phyloP scores from a whole-genome alignment of 805 yeast genomes.

The Candida tallmaniae region DNA sequence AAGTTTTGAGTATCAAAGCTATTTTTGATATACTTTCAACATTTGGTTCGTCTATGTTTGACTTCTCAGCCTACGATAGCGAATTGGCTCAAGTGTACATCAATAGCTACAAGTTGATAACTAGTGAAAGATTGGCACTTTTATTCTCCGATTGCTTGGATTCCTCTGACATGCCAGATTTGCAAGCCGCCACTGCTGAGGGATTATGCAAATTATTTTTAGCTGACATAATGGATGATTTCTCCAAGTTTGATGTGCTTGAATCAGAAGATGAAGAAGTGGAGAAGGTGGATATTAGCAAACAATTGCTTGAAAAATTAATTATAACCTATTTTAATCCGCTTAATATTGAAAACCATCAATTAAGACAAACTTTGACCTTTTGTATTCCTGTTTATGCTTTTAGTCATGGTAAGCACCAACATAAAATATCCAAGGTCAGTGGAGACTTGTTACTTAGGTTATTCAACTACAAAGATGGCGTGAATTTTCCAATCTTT shows the following conservation, averaged over 20 bases:
- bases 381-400: conserved; percentile 88
- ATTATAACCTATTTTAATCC: conserved; percentile 76
- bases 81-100: conserved; percentile 1
- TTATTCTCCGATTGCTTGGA: conserved; percentile 64
- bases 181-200: conserved; percentile 81
- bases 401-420: conserved; percentile 70
- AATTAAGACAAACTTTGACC: conserved; percentile 72
- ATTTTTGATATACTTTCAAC: conserved; percentile 75
- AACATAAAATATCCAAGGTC: conserved; percentile 55
- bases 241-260: conserved; percentile 29
- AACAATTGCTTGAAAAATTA: conserved; percentile 58
- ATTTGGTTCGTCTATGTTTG: conserved; percentile 69
- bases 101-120: neutral
- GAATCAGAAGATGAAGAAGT: conserved; percentile 11
- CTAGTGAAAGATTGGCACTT: conserved; percentile 42
- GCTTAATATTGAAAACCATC: conserved; percentile 53
- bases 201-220: conserved; percentile 79
- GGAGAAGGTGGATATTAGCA: conserved; percentile 21
- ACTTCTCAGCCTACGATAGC: conserved; percentile 40
- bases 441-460: conserved; percentile 65
- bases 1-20: conserved; percentile 59
- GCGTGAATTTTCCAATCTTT: conserved; percentile 29
- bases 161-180: conserved; percentile 50
- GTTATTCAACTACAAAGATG: conserved; percentile 38
- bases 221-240: conserved; percentile 69